Evolutionary conservation across 768 basidiomycete species (phyloP), one percentile per base, ranked within the genome.

Genomic region (Mycena leptocephala): DNA sequence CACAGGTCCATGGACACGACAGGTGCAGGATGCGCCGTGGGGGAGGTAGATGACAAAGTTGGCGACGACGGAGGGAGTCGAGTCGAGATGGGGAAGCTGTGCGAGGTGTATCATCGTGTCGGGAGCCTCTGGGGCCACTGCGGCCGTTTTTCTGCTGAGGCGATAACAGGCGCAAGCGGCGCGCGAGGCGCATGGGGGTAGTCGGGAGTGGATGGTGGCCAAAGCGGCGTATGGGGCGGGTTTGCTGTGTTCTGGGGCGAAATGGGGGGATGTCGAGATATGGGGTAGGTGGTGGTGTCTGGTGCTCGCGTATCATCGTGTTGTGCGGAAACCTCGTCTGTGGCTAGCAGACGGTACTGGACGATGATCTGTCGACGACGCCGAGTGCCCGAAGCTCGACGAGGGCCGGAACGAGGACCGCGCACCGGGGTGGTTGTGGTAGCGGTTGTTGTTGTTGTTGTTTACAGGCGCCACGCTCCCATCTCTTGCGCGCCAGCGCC

Each of bases 391-490:
- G 65, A 66, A 22, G 65, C 46, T 66, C 65, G 65, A 53, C 65
- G 48, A 53, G n/a, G 43, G 48, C 46, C 65, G 65, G 65, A 66
- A 66, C 65, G 43, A 48, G 30, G 28, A 53, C 65, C 43, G 30
- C 65, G 46, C 39, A 53, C 46, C 48, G 65, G 43, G 65, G 32
- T 66, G 65, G 65, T 66, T 26, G 65, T 53, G 43, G 65, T 66
- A n/a, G 65, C 16, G 26, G 65, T 66, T 66, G 65, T 66, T 66
- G 65, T 64, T 64, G 62, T 64, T 64, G 62, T 64, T 64, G 58
- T n/a, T 8, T 16, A 41, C 39, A 41, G n/a, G n/a, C n/a, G n/a
- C n/a, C n/a, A n/a, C n/a, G n/a, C n/a, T n/a, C n/a, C n/a, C n/a
- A n/a, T n/a, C n/a, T n/a, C n/a, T n/a, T n/a, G n/a, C n/a, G n/a